A percentile compares a stretch with the other conserved stretches of the same genome.
These are phyloP conservation scores for Plasmodium berghei DNA, from an alignment of 169 alveolate genomes.

Conservation along the genomic window DNA sequence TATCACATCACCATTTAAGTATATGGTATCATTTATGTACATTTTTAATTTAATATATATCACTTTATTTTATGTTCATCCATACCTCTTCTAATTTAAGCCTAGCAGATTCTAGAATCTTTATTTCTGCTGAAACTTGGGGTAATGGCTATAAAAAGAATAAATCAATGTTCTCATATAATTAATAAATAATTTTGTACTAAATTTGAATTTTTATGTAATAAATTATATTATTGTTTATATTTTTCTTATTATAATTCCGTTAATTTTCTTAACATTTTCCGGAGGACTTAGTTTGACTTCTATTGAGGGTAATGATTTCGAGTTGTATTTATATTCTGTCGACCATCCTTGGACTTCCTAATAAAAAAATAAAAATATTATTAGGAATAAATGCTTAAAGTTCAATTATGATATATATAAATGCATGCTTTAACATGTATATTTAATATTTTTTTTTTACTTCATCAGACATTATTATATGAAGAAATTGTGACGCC, in stretches of 20 bases:
- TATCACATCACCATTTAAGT: no score
- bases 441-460: background rate
- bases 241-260: background rate
- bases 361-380: slow-evolving; percentile 9
- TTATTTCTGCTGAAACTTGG: slow-evolving; percentile 82
- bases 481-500: slow-evolving; percentile 25
- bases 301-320: slow-evolving; percentile 86
- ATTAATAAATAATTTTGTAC: background rate
- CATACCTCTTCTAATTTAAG: slow-evolving; percentile 83
- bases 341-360: slow-evolving; percentile 51
- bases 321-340: slow-evolving; percentile 75
- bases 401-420: background rate
- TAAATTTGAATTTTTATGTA: background rate
- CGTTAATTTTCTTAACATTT: slow-evolving; percentile 76
- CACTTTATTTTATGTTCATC: background rate
- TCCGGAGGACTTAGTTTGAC: slow-evolving; percentile 86
- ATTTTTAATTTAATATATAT: background rate
- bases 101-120: slow-evolving; percentile 80
- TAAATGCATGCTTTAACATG: background rate
- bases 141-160: slow-evolving; percentile 83
- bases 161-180: background rate
- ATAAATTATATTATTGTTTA: background rate
- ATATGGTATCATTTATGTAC: no score
- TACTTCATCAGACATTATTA: slow-evolving; percentile 53
- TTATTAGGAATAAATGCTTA: background rate